Percentiles rank a stretch among this genome's conserved stretches.
Evolutionary conservation across 768 basidiomycete genomes (phyloP).

Genomic region (Saitozyma sp.): DNA sequence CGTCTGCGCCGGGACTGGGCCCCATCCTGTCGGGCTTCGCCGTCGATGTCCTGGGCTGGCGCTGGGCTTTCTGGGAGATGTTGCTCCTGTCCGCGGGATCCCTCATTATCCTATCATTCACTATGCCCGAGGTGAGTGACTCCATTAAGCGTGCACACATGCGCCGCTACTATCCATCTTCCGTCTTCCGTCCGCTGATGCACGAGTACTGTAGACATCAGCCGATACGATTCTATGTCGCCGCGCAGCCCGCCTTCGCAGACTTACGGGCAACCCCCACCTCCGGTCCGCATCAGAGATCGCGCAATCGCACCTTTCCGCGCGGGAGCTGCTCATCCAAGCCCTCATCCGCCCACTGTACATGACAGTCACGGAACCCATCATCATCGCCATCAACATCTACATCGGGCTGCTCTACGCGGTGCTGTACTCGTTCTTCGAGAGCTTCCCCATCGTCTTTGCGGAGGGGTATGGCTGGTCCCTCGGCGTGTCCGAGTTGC

Average conservation of each 20-base stretch:
- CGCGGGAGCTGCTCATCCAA: slow-evolving; percentile 11
- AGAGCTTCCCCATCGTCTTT: slow-evolving; percentile 36
- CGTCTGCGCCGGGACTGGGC: slow-evolving; percentile 31
- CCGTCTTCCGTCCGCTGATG: neutral
- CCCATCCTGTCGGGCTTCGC: slow-evolving; percentile 36
- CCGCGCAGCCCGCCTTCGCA: slow-evolving; percentile 26
- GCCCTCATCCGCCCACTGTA: slow-evolving; percentile 21
- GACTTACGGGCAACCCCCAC: slow-evolving; percentile 20
- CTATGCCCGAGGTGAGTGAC: slow-evolving; percentile 29
- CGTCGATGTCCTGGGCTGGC: slow-evolving; percentile 29
- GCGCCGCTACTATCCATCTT: neutral
- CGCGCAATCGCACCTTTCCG: slow-evolving; percentile 9
- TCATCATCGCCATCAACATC: slow-evolving; percentile 24
- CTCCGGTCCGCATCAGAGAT: slow-evolving; percentile 22
- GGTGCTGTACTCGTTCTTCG: slow-evolving; percentile 34
- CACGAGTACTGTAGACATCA: slow-evolving; percentile 12
- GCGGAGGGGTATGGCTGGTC: slow-evolving; percentile 25
- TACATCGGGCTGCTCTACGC: slow-evolving; percentile 37
- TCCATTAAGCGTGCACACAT: neutral
- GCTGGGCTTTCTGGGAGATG: slow-evolving; percentile 38
- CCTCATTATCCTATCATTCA: slow-evolving; percentile 24
- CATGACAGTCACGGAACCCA: slow-evolving; percentile 33
- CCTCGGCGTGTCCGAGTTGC: slow-evolving; percentile 27
- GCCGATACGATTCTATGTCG: slow-evolving; percentile 34
- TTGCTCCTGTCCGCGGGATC: slow-evolving; percentile 23